These are phyloP conservation scores for Penicillium sp. DNA, from an alignment of 2,329 filamentous ascomycete genomes.

Conservation along the genomic window DNA sequence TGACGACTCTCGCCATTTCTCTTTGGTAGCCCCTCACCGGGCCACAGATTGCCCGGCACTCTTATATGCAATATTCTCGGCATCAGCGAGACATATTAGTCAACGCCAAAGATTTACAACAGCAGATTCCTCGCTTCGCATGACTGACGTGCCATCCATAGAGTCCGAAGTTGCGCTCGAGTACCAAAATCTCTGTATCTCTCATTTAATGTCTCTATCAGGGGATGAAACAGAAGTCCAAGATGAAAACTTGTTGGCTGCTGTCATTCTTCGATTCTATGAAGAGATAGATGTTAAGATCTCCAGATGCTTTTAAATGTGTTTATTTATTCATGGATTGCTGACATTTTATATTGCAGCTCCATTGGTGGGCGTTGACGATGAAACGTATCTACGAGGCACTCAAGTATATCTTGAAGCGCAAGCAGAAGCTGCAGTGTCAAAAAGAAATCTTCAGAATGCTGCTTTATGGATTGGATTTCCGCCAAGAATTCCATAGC, in stretches of 20 bases:
- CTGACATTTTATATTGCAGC: not conserved
- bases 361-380: conserved; percentile 15
- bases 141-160: conserved; percentile 24
- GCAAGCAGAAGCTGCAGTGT: conserved; percentile 15
- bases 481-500: conserved; percentile 54
- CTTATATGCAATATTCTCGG: conserved; percentile 40
- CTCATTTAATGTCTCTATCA: conserved; percentile 39
- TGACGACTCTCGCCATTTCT: conserved; percentile 45
- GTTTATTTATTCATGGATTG: too few relatives aligned
- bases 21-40: conserved; percentile 43
- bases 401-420: conserved; percentile 23
- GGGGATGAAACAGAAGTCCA: conserved; percentile 3
- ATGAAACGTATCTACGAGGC: conserved; percentile 17
- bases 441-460: conserved; percentile 38
- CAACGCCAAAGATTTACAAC: conserved; percentile 21
- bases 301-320: too few relatives aligned
- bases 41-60: conserved; percentile 46
- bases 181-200: conserved; percentile 46
- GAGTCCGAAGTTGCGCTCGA: conserved; percentile 37
- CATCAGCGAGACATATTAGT: conserved; percentile 41
- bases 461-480: conserved; percentile 53
- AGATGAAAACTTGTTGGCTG: conserved; percentile 35
- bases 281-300: conserved; percentile 47
- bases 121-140: conserved; percentile 6
- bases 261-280: conserved; percentile 47